Base-by-base conservation (phyloP, 805 yeast species). In the Saturnispora serradocipensis region DNA sequence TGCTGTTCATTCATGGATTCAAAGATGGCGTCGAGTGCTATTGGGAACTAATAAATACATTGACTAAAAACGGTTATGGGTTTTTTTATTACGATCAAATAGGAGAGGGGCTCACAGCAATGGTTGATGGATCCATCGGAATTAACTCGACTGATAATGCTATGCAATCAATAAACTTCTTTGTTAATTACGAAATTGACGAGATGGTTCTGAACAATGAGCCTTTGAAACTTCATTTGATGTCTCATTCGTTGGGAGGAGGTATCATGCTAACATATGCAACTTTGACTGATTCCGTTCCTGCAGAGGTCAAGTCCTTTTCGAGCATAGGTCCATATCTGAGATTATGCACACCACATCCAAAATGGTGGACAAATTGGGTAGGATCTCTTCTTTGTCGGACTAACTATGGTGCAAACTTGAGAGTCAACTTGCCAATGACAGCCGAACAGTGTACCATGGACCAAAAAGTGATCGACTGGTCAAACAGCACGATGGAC, bases 231-330 rank as follows among this genome's bases (percentile, higher is more conserved):
- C 58, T 84, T 34, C 74, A 70, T 58, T 59, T 86, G 45, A 69
- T 76, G 59, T 88, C 90, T 1, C 88, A 82, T 57, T 84, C 89
- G 9, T 84, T 86, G 89, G 95, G 95, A 46, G 91, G 91, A n/a
- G 90, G 84, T 0, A 79, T 86, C 46, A 69, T 69, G 0, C 67
- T 86, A 52, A 82, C 81, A 63, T 85, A 86, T 62, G 80, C 77
- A 3, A 71, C 78, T 3, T 74, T 69, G 52, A 67, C 72, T 59
- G 71, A 67, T 45, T 20, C 18, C 13, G 4, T 24, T 8, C 43
- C 24, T 11, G 72, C 74, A 30, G 58, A 71, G 22, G 53, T 86
- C 20, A 67, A 69, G 35, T 79, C 78, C 0, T 72, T 77, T 45
- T 66, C 75, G 39, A 75, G 71, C 0, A 68, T 76, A 28, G 88